These are phyloP conservation scores for Bretschneidera sinensis DNA, from an alignment of 345 rosid species.

Conservation along the genomic window DNA sequence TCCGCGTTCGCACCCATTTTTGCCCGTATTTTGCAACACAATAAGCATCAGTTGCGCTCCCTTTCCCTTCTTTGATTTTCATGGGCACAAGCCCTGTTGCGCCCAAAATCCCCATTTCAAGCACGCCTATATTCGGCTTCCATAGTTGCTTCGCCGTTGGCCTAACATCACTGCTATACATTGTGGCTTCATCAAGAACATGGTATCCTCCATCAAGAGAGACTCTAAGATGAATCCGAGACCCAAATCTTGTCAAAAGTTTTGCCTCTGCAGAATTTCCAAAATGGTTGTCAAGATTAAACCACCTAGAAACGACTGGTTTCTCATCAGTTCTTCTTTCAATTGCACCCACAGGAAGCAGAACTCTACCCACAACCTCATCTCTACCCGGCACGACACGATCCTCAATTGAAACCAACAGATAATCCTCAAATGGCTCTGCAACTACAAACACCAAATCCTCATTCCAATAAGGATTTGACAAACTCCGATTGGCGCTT, in stretches of 20 bases:
- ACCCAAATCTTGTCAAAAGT: conserved; percentile 41
- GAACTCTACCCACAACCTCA: conserved; percentile 45
- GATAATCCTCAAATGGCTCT: conserved; percentile 68
- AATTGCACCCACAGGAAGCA: conserved; percentile 38
- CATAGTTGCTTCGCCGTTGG: conserved; percentile 60
- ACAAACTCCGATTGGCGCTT: conserved; percentile 36
- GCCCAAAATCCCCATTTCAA: conserved; percentile 70
- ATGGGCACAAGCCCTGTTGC: conserved; percentile 59
- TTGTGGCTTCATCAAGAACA: conserved; percentile 60
- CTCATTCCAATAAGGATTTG: conserved; percentile 69
- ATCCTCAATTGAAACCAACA: conserved; percentile 49
- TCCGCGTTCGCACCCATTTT: conserved; percentile 73
- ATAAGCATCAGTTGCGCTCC: conserved; percentile 54
- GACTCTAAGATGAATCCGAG: conserved; percentile 52
- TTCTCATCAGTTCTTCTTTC: conserved; percentile 50
- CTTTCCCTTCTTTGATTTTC: conserved; percentile 54
- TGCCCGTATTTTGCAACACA: conserved; percentile 74
- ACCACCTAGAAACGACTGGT: conserved; percentile 59
- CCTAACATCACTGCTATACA: conserved; percentile 57
- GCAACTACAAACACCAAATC: conserved; percentile 68
- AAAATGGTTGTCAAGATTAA: conserved; percentile 46
- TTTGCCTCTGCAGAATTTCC: conserved; percentile 27
- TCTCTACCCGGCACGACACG: conserved; percentile 48
- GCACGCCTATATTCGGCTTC: conserved; percentile 66
- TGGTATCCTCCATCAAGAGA: conserved; percentile 72